These are phyloP conservation scores for Irpex rosettiformis DNA, from an alignment of 1,284 basidiomycete species.

Conservation along the genomic window DNA sequence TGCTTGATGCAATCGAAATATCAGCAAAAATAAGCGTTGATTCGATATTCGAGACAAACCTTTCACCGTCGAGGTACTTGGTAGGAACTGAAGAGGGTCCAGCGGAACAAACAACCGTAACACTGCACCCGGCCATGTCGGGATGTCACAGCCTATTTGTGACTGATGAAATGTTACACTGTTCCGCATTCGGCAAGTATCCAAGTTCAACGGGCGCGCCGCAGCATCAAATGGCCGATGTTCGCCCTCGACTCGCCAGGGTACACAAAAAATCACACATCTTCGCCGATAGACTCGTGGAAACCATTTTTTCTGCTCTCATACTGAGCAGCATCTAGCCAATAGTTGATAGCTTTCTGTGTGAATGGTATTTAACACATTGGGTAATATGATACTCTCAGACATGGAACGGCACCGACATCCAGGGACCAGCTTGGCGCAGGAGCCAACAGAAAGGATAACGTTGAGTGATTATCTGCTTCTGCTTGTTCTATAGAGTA, in stretches of 20 bases:
- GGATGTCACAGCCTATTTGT: background rate
- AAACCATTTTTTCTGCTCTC: background rate
- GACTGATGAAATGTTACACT: background rate
- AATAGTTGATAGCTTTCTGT: background rate
- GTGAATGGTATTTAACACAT: background rate
- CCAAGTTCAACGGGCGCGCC: background rate
- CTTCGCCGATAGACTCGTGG: background rate
- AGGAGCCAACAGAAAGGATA: background rate
- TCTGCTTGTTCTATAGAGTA: no score
- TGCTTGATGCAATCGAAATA: background rate
- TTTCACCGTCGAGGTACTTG: background rate
- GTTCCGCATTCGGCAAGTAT: background rate
- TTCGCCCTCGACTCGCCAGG: background rate
- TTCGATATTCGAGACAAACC: background rate
- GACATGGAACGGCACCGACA: background rate
- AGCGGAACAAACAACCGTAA: background rate
- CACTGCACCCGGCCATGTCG: background rate
- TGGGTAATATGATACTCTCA: background rate
- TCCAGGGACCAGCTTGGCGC: background rate
- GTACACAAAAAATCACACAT: background rate
- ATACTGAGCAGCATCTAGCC: background rate
- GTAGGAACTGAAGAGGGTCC: background rate
- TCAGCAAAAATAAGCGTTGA: background rate
- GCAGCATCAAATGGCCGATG: background rate
- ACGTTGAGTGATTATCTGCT: background rate